Evolutionary conservation across 176 grass and related monocot genomes (phyloP).

Genomic region (Leersia perrieri): DNA sequence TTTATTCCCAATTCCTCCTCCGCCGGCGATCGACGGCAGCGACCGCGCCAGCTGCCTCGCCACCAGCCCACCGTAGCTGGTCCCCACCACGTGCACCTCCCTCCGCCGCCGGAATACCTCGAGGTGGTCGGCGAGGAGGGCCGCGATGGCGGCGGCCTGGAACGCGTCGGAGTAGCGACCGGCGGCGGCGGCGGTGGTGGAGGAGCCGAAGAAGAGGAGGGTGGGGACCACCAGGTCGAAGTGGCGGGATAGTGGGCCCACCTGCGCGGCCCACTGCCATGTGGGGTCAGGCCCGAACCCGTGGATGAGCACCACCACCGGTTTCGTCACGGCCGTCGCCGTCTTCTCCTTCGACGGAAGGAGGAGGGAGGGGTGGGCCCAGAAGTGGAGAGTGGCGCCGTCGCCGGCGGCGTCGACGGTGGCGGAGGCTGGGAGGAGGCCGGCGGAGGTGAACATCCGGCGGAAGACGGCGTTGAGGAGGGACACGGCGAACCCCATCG

Average conservation of each 20-base stretch:
- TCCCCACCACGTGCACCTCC: conserved; percentile 57
- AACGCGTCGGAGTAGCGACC: conserved; percentile 87
- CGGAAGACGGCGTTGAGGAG: conserved; percentile 55
- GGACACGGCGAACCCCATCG: conserved; percentile 69
- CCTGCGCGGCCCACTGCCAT: conserved; percentile 84
- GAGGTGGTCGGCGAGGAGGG: conserved; percentile 42
- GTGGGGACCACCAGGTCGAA: conserved; percentile 80
- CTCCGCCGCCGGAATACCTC: too few relatives aligned
- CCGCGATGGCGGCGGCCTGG: conserved; percentile 62
- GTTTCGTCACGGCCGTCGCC: conserved; percentile 1
- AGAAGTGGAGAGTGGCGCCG: conserved; percentile 71
- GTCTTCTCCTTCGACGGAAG: background rate
- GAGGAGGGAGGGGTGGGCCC: conserved; percentile 58
- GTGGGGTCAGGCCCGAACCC: conserved; percentile 66
- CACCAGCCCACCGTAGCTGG: conserved; percentile 93
- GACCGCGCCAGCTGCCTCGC: conserved; percentile 68
- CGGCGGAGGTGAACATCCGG: conserved; percentile 55
- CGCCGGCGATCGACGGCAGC: background rate
- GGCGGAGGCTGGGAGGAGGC: conserved; percentile 37
- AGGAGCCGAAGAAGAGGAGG: conserved; percentile 85
- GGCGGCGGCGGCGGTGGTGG: conserved; percentile 55
- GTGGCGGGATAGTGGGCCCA: conserved; percentile 49
- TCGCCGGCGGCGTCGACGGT: conserved; percentile 51
- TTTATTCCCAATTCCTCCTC: conserved; percentile 23
- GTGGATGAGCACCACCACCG: conserved; percentile 69